Evolutionary conservation across 495 filamentous ascomycete genomes (phyloP).

Genomic region (Neurospora sp.): DNA sequence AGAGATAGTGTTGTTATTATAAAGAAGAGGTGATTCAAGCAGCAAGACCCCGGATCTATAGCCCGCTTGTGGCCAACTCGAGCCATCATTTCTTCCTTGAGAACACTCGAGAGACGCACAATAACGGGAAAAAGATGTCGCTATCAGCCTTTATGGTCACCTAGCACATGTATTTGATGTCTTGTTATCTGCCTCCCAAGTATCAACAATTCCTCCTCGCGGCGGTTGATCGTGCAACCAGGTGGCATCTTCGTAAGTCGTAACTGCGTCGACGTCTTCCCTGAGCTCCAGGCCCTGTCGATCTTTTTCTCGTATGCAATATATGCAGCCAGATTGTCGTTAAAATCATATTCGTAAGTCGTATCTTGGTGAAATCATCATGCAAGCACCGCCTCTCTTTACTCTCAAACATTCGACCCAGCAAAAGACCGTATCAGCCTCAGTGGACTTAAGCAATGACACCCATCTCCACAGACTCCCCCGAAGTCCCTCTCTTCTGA

Average conservation of each 20-base stretch:
- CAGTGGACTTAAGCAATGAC: neutral
- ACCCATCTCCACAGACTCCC: neutral
- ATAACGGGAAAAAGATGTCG: neutral
- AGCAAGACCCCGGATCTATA: no score
- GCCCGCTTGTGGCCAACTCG: no score
- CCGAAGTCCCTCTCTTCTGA: neutral
- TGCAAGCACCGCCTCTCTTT: neutral
- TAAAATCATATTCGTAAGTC: neutral
- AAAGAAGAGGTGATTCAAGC: no score
- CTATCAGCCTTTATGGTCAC: neutral
- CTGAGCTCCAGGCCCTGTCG: neutral
- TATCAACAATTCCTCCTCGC: neutral
- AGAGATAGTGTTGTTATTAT: no score
- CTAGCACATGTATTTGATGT: neutral
- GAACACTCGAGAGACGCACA: no score
- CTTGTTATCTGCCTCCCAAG: neutral
- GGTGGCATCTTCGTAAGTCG: neutral
- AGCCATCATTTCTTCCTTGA: no score
- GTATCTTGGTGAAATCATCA: neutral
- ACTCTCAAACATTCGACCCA: neutral
- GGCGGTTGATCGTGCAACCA: neutral
- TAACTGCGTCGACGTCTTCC: neutral
- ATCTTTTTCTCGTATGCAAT: neutral
- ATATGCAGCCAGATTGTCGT: neutral
- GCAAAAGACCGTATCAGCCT: neutral